These are phyloP conservation scores for Trichothecium roseum DNA, from an alignment of 2,329 filamentous ascomycete species.

Conservation along the genomic window DNA sequence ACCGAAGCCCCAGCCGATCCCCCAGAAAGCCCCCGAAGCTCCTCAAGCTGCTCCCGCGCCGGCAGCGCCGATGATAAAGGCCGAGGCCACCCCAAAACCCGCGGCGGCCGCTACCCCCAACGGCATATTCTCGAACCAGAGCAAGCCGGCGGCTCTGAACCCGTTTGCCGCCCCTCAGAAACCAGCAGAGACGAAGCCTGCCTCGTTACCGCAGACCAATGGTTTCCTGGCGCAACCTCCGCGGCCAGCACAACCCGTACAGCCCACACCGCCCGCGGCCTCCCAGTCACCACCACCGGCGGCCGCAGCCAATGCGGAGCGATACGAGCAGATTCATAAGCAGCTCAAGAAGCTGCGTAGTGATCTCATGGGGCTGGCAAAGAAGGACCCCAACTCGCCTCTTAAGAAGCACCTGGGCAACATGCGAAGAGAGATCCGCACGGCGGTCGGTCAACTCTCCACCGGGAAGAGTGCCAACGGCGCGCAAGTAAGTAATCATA, in stretches of 20 bases:
- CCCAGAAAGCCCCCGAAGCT: conserved; percentile 3
- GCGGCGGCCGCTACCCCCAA: conserved; percentile 6
- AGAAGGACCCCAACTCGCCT: conserved; percentile 25
- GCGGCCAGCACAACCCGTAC: background rate
- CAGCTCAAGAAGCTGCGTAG: conserved; percentile 60
- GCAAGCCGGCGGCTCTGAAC: conserved; percentile 11
- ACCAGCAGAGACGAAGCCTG: conserved; percentile 1
- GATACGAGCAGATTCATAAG: conserved; percentile 51
- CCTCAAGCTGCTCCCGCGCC: conserved; percentile 1
- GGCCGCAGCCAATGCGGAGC: conserved; percentile 20
- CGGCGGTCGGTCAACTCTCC: conserved; percentile 64
- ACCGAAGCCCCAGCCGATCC: conserved; percentile 2
- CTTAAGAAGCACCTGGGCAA: conserved; percentile 61
- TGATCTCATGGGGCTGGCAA: conserved; percentile 44
- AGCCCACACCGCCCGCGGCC: conserved; percentile 7
- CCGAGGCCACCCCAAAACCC: background rate
- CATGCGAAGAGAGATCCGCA: conserved; percentile 60
- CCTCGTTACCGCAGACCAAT: background rate
- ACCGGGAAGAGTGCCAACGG: conserved; percentile 52
- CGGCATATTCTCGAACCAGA: conserved; percentile 11
- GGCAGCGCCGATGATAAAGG: background rate
- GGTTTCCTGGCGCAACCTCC: no score
- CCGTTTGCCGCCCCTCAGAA: conserved; percentile 10
- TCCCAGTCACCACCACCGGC: conserved; percentile 4
- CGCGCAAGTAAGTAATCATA: conserved; percentile 21